Percentiles rank a stretch among this genome's conserved stretches.
Conservation (phyloP, 768 basidiomycete species). For the Boletus subparvulus region DNA sequence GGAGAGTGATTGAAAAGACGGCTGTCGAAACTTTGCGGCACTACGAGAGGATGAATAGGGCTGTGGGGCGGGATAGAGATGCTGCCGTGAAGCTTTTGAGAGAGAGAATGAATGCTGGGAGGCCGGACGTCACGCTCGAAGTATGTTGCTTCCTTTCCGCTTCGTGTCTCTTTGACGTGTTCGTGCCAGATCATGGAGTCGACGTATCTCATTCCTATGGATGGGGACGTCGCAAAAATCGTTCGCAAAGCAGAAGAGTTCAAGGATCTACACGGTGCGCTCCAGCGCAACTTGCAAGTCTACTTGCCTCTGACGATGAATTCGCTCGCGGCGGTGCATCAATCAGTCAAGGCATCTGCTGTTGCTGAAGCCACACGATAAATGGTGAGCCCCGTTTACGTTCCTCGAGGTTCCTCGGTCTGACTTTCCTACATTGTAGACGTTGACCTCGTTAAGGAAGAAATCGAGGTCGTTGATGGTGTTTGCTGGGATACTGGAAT, state of each 20-base stretch:
- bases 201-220: slow-evolving; percentile 82
- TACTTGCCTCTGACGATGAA: slow-evolving; percentile 94
- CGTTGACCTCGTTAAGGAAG: slow-evolving; percentile 63
- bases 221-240: slow-evolving; percentile 81
- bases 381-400: slow-evolving; percentile 48
- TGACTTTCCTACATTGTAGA: slow-evolving; percentile 42
- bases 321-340: slow-evolving; percentile 78
- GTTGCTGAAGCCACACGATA: slow-evolving; percentile 76
- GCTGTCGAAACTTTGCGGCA: slow-evolving; percentile 77
- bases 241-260: slow-evolving; percentile 88
- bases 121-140: slow-evolving; percentile 77
- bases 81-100: slow-evolving; percentile 72
- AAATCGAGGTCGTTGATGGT: slow-evolving; percentile 86
- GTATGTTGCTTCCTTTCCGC: slow-evolving; percentile 43
- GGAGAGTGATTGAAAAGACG: slow-evolving; percentile 65
- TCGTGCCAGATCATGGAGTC: slow-evolving; percentile 74
- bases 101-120: slow-evolving; percentile 71
- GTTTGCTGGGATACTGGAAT: slow-evolving; percentile 85
- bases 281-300: slow-evolving; percentile 86
- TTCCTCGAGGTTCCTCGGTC: slow-evolving; percentile 10
- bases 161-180: neutral
- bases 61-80: slow-evolving; percentile 69
- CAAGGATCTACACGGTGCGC: slow-evolving; percentile 77
- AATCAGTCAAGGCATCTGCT: slow-evolving; percentile 66
- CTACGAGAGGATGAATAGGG: slow-evolving; percentile 75